phyloP scores from a whole-genome alignment of 2,329 filamentous ascomycete species.

The Drechslerella coelobrocha region DNA sequence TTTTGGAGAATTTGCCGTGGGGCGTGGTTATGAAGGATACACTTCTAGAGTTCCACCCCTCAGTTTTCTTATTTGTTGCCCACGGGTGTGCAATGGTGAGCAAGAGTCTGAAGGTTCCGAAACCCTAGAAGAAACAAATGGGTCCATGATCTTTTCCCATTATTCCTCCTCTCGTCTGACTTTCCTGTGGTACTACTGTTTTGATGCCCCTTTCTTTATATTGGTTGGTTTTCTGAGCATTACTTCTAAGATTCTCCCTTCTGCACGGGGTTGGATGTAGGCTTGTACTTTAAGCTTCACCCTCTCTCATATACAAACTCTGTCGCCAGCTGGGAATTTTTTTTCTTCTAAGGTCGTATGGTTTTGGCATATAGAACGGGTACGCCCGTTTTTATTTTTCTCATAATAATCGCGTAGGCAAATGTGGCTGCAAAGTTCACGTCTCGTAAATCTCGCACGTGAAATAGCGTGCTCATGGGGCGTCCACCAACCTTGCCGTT shows the following conservation, averaged over 20 bases:
- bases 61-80: conserved; percentile 79
- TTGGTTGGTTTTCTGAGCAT: conserved; percentile 18
- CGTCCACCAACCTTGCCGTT: not conserved
- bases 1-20: conserved; percentile 77
- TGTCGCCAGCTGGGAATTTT: too few relatives aligned
- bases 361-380: too few relatives aligned
- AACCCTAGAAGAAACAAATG: conserved; percentile 64
- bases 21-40: conserved; percentile 74
- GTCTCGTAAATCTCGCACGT: not conserved
- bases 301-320: not conserved
- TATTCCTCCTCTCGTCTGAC: conserved; percentile 4
- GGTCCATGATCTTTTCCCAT: not conserved
- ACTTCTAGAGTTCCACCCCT: conserved; percentile 80
- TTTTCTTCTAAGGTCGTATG: too few relatives aligned
- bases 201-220: not conserved
- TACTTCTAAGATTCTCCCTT: conserved; percentile 2
- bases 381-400: too few relatives aligned
- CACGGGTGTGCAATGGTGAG: conserved; percentile 95
- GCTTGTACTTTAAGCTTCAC: conserved; percentile 5
- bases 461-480: not conserved
- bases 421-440: too few relatives aligned
- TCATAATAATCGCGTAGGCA: too few relatives aligned
- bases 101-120: conserved; percentile 92
- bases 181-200: conserved; percentile 12
- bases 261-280: conserved; percentile 15